Conservation (phyloP, 2,329 filamentous ascomycete species). For the Paecilomyces variotii region DNA sequence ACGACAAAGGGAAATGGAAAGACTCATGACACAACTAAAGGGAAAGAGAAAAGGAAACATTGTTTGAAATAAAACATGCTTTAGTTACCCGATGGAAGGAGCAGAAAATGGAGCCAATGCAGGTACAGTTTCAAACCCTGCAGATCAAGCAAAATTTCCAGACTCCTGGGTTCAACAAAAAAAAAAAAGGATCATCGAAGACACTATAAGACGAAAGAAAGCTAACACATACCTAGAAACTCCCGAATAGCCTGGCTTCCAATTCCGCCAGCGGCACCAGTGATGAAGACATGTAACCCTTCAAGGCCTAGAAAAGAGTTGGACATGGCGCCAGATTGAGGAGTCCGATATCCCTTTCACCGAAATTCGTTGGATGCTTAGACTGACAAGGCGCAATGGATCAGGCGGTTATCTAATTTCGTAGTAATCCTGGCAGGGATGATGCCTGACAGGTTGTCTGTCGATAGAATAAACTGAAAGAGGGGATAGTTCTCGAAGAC, state of each 20-base stretch:
- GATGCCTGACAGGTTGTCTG: neutral
- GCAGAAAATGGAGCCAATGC: neutral
- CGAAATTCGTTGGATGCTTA: too few species aligned
- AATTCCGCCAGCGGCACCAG: conserved; percentile 46
- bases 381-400: too few species aligned
- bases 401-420: too few species aligned
- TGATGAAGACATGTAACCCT: conserved; percentile 46
- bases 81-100: neutral
- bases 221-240: conserved; percentile 41
- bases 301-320: conserved; percentile 43
- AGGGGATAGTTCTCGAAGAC: too few species aligned
- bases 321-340: neutral
- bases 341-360: too few species aligned
- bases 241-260: conserved; percentile 44
- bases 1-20: too few species aligned
- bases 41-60: neutral
- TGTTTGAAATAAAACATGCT: neutral
- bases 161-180: neutral
- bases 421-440: too few species aligned
- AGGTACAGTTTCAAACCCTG: neutral
- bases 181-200: too few species aligned
- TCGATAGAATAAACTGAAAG: too few species aligned
- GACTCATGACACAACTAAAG: neutral
- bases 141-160: neutral
- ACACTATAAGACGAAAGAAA: neutral